phyloP scores from a whole-genome alignment of 2,329 filamentous ascomycete species.

The Karstenula rhodostoma region DNA sequence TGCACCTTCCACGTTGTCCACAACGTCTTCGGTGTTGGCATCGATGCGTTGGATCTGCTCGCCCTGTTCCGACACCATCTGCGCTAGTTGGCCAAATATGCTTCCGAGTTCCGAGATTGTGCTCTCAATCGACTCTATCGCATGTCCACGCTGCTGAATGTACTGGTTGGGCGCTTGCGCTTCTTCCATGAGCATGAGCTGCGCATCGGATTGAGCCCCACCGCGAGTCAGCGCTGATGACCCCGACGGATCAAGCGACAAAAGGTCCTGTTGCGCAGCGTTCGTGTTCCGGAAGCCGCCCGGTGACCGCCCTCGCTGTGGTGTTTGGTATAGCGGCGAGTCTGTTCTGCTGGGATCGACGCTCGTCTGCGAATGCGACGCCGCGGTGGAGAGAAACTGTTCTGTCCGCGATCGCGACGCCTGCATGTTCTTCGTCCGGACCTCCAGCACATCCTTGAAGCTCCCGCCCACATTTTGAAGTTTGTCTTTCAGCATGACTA shows the following conservation, averaged over 20 bases:
- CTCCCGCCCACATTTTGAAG: constrained; percentile 91
- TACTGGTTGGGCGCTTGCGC: constrained; percentile 86
- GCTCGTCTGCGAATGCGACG: constrained; percentile 71
- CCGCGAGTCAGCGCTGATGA: constrained; percentile 54
- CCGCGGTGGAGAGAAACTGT: constrained; percentile 93
- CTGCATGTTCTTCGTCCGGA: constrained; percentile 97
- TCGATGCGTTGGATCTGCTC: constrained; percentile 98
- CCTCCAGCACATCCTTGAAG: constrained; percentile 97
- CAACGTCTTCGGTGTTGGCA: constrained; percentile 96
- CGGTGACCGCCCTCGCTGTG: constrained; percentile 68
- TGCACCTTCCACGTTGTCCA: constrained; percentile 97
- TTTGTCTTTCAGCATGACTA: constrained; percentile 88
- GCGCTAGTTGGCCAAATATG: constrained; percentile 92
- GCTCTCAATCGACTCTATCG: constrained; percentile 94
- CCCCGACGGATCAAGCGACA: constrained; percentile 79
- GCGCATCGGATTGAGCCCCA: constrained; percentile 76
- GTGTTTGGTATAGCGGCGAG: constrained; percentile 86
- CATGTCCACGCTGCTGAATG: constrained; percentile 91
- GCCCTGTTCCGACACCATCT: constrained; percentile 96
- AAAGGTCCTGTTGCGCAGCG: constrained; percentile 67
- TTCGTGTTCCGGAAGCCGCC: constrained; percentile 57
- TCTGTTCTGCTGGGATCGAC: constrained; percentile 75
- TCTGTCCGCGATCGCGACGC: constrained; percentile 90
- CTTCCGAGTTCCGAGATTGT: constrained; percentile 91
- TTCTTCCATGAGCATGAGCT: constrained; percentile 88